Evolutionary conservation across 2,329 filamentous ascomycete genomes (phyloP), one percentile per base, ranked within the genome.

Genomic region (Orbilia brochopaga): DNA sequence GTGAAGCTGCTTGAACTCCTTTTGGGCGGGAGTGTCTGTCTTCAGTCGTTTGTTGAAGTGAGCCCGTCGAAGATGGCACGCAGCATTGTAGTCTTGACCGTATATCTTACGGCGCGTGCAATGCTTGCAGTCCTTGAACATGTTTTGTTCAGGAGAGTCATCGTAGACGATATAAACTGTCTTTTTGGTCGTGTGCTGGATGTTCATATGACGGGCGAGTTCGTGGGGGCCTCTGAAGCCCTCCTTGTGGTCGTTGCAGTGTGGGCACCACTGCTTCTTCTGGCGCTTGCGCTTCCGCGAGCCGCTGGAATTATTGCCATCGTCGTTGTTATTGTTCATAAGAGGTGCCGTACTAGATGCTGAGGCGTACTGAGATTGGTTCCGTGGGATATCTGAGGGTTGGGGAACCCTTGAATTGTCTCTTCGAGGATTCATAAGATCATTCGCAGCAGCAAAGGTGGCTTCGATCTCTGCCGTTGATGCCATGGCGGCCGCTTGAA

Each of bases 1-100:
- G 55, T 60, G 44, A 42, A 67, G 48, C 21, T 74, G 72, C 27
- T 73, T 72, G 61, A 73, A 64, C 54, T 72, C 63, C 59, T 67
- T 74, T 51, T 74, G 58, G 51, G 70, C 73, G 59, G 69, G 63
- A 52, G 69, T 73, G 62, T 69, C 74, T 27, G 69, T 74, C 56
- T 74, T 73, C 37, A 54, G 51, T 56, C 75, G 73, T 10, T 69
- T 88, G 77, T 89, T 90, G 83, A 97, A 97, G 79, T 97, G 93
- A 0, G 89, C 89, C 55, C 93, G 87, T 46, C 92, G 86, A 7
- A 97, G 84, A 78, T 97, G 93, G 0, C 92, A 93, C 0, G 92
- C 92, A 0, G 92, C 93, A 77, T 97, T 97, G 81, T 97, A 97
- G 81, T 97, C 94, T 15, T 90, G 90, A 2, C 90, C 90, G 76